Evolutionary conservation across 192 early-diverging fungal genomes (phyloP), one percentile per base, ranked within the genome.

Genomic region (Rhizophagus sp.): DNA sequence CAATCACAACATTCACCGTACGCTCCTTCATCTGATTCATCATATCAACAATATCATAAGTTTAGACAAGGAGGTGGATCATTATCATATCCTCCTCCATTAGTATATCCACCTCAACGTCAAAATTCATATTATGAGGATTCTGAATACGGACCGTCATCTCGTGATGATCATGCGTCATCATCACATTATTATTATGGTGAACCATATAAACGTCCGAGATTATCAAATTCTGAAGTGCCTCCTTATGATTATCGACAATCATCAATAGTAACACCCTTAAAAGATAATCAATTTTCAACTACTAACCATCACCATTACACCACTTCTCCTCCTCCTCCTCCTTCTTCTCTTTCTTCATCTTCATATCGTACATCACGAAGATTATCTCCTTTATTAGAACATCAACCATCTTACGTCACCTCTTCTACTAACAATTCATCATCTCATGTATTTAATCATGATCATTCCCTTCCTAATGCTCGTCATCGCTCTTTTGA

Each of bases 331-430:
- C 57, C 74, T 36, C 30, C 15, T 52, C 52, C 39, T 33, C 1
- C 22, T 25, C 3, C 25, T 7, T 6, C 71, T n/a, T 9, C 44
- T 12, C 44, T 7, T 25, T 12, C 73, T 36, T 34, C 73, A 75
- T 57, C 47, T n/a, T 41, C 44, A 33, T 61, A 57, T 27, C 27
- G n/a, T 27, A n/a, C 30, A 64, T 19, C 75, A n/a, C 13, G 61
- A n/a, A 57, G 61, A 36, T 52, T 73, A 34, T 17, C 72, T 73
- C 72, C 72, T 52, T 27, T 73, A 73, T 57, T 57, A 52, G 49
- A 73, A n/a, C 12, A 73, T 50, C 19, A 22, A 27, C 41, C 72
- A 22, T 52, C 39, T 52, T 44, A 25, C 8, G 47, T 15, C 47
- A 73, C 27, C 72, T 4, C 41, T 52, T 52, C 27, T 47, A 30